These are phyloP conservation scores for Yamagishiella unicocca DNA, from an alignment of 139 green algal species.

Conservation along the genomic window DNA sequence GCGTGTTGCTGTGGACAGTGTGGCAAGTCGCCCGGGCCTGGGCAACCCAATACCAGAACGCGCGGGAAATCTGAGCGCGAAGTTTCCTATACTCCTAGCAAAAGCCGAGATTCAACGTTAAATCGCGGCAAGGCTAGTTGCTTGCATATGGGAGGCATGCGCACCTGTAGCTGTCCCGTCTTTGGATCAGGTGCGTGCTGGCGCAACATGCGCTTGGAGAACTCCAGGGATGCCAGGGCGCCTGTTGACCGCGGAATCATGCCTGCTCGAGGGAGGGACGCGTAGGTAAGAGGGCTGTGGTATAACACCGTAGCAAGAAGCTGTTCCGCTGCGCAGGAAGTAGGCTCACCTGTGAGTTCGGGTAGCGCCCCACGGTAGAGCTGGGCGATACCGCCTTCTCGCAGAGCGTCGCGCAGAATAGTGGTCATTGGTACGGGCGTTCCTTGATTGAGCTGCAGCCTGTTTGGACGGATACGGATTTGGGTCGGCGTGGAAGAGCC, in stretches of 20 bases:
- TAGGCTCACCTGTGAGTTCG: slow-evolving; percentile 18
- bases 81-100: no score
- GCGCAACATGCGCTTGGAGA: slow-evolving; percentile 9
- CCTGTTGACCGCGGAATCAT: slow-evolving; percentile 35
- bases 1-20: no score
- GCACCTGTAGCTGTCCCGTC: slow-evolving; percentile 17
- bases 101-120: no score
- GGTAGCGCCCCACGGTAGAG: slow-evolving; percentile 24
- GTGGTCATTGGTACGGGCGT: not conserved
- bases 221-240: slow-evolving; percentile 33
- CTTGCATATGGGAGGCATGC: not conserved
- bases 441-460: slow-evolving; percentile 29
- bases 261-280: not conserved
- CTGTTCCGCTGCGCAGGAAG: no score
- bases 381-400: slow-evolving; percentile 18
- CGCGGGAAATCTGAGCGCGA: no score
- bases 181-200: not conserved
- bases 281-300: not conserved
- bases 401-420: slow-evolving; percentile 4
- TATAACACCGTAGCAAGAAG: no score
- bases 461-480: no score
- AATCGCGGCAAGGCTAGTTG: no score
- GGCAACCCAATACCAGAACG: no score
- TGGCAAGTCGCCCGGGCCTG: no score
- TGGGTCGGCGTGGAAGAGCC: not conserved